Evolutionary conservation across 306 rosid species (phyloP), one percentile per base, ranked within the genome.

Genomic region (Purshia tridentata): DNA sequence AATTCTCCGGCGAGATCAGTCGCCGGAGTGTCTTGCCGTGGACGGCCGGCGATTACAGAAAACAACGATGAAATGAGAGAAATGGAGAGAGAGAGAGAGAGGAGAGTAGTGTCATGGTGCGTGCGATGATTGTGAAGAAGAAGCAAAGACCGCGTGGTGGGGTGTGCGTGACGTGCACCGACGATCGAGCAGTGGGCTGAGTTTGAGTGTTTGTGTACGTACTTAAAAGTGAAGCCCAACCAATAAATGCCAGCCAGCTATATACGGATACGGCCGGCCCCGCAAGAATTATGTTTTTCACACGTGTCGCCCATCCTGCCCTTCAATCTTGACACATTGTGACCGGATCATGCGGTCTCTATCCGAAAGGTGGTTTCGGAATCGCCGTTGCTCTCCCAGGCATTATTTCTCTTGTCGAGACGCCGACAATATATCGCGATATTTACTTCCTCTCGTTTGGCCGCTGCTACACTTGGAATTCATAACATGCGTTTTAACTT

Each of bases 371-470:
- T 20, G 45, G 54, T 71, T 46, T 13, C 18, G 12, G n/a, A 1
- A 50, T 58, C 57, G 16, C 57, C 82, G 69, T 56, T 74, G 52
- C 51, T 76, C 64, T 78, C 53, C 15, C 52, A 1, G 9, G 63
- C 8, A 20, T 68, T 16, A 23, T 48, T 55, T 74, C 49, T 20
- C 53, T 29, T 72, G 29, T 65, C 61, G 57, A 67, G 23, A 40
- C 86, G 76, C 92, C 90, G 85, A 91, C 94, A 89, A 79, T 84
- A n/a, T 87, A 74, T 87, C 89, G 89, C 84, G 88, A 59, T 23
- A 85, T 63, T 77, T 1, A 14, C 3, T 12, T 22, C 10, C 10
- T 68, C 4, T 50, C 39, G 13, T 52, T 3, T 15, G 5, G 7
- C 53, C 19, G 54, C 9, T 0, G n/a, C 12, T 8, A 3, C 55